Evolutionary conservation across 2,329 filamentous ascomycete genomes (phyloP).

Genomic region (Talaromyces pinophilus): DNA sequence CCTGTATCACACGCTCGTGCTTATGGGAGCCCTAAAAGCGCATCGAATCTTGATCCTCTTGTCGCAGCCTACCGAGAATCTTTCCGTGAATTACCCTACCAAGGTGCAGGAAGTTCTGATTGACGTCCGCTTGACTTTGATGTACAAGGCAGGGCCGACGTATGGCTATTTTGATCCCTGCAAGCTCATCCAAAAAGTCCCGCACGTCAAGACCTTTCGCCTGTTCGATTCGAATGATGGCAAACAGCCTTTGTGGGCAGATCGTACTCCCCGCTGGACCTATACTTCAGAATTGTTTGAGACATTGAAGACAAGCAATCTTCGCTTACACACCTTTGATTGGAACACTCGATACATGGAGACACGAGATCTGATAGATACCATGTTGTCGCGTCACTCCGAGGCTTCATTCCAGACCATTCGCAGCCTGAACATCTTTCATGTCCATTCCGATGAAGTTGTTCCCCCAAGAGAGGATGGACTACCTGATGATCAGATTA

Average conservation of each 20-base stretch:
- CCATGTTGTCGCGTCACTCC: conserved; percentile 56
- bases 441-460: conserved; percentile 32
- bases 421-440: conserved; percentile 40
- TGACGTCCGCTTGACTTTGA: conserved; percentile 62
- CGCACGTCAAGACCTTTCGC: conserved; percentile 68
- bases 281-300: conserved; percentile 68
- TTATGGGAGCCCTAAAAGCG: conserved; percentile 56
- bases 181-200: conserved; percentile 63
- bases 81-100: conserved; percentile 64
- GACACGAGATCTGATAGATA: conserved; percentile 42
- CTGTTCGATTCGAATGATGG: conserved; percentile 61
- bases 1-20: conserved; percentile 68
- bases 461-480: conserved; percentile 23
- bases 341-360: conserved; percentile 57
- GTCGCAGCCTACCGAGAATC: conserved; percentile 52
- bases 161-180: conserved; percentile 58
- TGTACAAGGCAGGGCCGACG: conserved; percentile 55
- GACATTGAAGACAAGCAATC: conserved; percentile 56
- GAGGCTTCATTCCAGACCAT: conserved; percentile 55
- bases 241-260: conserved; percentile 8
- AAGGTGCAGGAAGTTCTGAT: conserved; percentile 72
- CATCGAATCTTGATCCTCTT: conserved; percentile 57
- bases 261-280: conserved; percentile 59
- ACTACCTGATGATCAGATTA: conserved; percentile 47
- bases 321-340: conserved; percentile 53